Base-by-base conservation (phyloP, 2,329 filamentous ascomycete genomes). In the Cercospora brassicicola region DNA sequence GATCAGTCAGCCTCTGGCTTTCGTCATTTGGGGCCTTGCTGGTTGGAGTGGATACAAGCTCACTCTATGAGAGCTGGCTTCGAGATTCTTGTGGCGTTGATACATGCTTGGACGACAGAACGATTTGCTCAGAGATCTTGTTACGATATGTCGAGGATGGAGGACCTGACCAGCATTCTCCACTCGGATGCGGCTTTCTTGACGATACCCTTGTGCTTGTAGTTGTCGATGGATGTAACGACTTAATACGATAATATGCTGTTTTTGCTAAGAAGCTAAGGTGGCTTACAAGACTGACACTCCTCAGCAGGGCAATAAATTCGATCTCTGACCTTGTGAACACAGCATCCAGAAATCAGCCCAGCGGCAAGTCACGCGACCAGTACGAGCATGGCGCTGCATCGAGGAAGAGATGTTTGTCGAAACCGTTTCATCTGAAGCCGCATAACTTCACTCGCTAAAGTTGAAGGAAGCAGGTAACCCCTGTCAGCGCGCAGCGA, bases 41-140 rank as follows among this genome's bases (percentile, higher is more conserved):
- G 76, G 65, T 1, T 76, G 74, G 73, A 73, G 70, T 20, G 77
- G 77, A 3, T 62, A 72, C 33, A 72, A 74, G 64, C 71, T 79
- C 71, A 68, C 76, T 60, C 20, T 68, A 51, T 77, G 62, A 72
- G 64, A 39, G 45, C 30, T 42, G 28, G 11, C 11, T 30, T 11
- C 23, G 23, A 33, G 10, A 59, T 18, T n/a, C 64, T 64, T 57
- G 10, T 1, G 59, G 48, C 59, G 15, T 56, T 57, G 30, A 31
- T 65, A 57, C 31, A 63, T 56, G 57, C 53, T 51, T 60, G 15
- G 53, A 48, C 59, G 30, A 65, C 15, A n/a, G 61, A 55, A 39
- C 13, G 20, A 11, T 51, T 23, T 23, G 18, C 45, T 51, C 45
- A 13, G n/a, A 51, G 45, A 31, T 45, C 7, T 48, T 64, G 28